Evolutionary conservation across 2,329 filamentous ascomycete genomes (phyloP).

Genomic region (Alternaria rosae): DNA sequence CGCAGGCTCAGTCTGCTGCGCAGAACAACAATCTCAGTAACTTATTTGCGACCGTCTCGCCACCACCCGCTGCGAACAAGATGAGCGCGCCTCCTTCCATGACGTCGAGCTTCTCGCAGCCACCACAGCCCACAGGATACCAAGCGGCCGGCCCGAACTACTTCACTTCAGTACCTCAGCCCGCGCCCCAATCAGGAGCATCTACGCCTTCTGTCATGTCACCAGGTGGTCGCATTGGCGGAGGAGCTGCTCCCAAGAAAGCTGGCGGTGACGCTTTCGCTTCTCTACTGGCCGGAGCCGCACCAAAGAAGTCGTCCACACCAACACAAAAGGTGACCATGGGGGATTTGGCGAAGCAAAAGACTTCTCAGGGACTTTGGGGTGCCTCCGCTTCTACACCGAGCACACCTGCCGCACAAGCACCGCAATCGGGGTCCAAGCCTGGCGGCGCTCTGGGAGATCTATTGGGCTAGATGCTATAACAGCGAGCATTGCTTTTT

Average conservation of each 20-base stretch:
- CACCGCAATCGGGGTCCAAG: constrained; percentile 42
- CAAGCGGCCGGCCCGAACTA: constrained; percentile 89
- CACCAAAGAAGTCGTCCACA: constrained; percentile 75
- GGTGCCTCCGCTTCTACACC: constrained; percentile 67
- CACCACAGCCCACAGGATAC: constrained; percentile 68
- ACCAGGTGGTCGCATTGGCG: constrained; percentile 51
- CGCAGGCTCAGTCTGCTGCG: constrained; percentile 83
- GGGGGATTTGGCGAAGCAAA: constrained; percentile 96
- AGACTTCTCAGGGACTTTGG: constrained; percentile 94
- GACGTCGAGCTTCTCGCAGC: constrained; percentile 50
- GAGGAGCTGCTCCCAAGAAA: constrained; percentile 50
- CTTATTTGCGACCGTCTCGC: constrained; percentile 83
- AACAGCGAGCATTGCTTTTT: background rate
- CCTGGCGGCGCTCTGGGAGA: constrained; percentile 47
- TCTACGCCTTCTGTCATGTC: constrained; percentile 55
- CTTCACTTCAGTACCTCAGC: constrained; percentile 77
- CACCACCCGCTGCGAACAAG: constrained; percentile 64
- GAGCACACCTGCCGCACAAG: constrained; percentile 40
- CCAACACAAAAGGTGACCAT: constrained; percentile 74
- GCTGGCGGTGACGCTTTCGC: constrained; percentile 87
- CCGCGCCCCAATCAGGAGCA: constrained; percentile 42
- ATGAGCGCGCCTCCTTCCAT: constrained; percentile 60
- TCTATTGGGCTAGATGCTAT: constrained; percentile 39
- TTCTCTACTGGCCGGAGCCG: constrained; percentile 79
- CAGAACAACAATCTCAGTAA: constrained; percentile 82